These are phyloP conservation scores for Microbotryum saponariae DNA, from an alignment of 1,284 basidiomycete species.

Conservation along the genomic window DNA sequence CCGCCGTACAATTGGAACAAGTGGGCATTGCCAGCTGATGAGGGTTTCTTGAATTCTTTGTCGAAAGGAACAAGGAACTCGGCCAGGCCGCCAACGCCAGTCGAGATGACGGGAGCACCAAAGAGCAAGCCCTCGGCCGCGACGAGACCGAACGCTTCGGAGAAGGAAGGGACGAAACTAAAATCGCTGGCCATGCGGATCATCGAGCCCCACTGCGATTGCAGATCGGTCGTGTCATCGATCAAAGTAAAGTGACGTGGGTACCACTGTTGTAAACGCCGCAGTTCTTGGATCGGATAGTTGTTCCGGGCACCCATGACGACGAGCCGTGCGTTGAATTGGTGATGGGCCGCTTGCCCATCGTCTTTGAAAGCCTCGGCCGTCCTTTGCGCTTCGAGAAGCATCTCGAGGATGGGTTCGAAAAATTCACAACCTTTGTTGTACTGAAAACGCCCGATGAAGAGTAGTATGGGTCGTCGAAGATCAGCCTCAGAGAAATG, in stretches of 20 bases:
- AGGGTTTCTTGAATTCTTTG: too few relatives aligned
- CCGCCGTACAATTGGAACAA: conserved; percentile 14
- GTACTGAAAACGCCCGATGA: conserved; percentile 28
- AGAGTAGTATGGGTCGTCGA: conserved; percentile 14
- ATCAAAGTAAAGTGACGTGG: conserved; percentile 16
- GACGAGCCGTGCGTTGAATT: conserved; percentile 9
- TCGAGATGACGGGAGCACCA: conserved; percentile 16
- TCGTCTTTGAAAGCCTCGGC: too few relatives aligned
- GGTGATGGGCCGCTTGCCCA: neutral
- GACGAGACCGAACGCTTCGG: conserved; percentile 26
- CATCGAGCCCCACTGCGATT: conserved; percentile 8
- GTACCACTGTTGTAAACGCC: conserved; percentile 1
- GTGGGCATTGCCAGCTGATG: conserved; percentile 6
- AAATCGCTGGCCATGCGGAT: conserved; percentile 24
- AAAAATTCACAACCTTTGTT: conserved; percentile 29
- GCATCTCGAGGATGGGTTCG: conserved; percentile 10
- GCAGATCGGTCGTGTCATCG: conserved; percentile 13
- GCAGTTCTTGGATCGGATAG: conserved; percentile 14
- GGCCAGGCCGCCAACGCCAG: conserved; percentile 19
- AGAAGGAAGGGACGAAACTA: conserved; percentile 18
- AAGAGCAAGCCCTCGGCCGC: conserved; percentile 26
- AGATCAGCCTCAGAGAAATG: conserved; percentile 8
- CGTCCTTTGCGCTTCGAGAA: neutral
- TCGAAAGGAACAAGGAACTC: conserved; percentile 15
- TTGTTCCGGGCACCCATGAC: conserved; percentile 26